A percentile compares a stretch with the other conserved stretches of the same genome.
Conservation (phyloP, 2,329 filamentous ascomycete genomes). For the Exophiala alcalophila region DNA sequence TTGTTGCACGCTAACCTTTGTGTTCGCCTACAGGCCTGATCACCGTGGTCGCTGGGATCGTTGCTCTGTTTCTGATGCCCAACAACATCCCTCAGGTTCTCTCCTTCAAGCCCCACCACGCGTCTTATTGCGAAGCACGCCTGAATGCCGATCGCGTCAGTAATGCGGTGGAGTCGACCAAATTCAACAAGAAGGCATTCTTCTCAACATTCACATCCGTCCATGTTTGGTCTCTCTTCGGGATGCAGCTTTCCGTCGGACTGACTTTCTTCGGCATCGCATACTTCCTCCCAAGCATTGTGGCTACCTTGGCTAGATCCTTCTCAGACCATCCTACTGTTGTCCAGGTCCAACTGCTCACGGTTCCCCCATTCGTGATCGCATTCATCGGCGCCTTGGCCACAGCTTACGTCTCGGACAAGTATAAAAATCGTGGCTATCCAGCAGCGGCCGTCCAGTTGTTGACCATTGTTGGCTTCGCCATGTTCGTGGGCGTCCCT, state of each 20-base stretch:
- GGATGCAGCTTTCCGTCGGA: constrained; percentile 59
- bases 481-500: constrained; percentile 51
- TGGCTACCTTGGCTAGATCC: constrained; percentile 58
- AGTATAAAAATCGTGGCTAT: constrained; percentile 39
- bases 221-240: constrained; percentile 40
- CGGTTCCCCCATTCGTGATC: constrained; percentile 45
- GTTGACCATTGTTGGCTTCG: constrained; percentile 45
- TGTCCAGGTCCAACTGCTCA: constrained; percentile 41
- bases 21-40: no score
- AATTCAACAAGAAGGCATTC: neutral
- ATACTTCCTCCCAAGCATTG: constrained; percentile 72
- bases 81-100: constrained; percentile 35
- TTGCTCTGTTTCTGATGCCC: constrained; percentile 43
- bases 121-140: constrained; percentile 6
- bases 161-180: neutral
- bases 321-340: constrained; percentile 41
- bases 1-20: no score
- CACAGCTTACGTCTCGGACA: constrained; percentile 3
- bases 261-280: constrained; percentile 68
- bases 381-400: constrained; percentile 54
- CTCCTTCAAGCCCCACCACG: constrained; percentile 11
- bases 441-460: constrained; percentile 37
- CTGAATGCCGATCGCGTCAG: constrained; percentile 38
- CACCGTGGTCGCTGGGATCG: constrained; percentile 42
- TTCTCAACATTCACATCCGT: constrained; percentile 34